Percentiles rank a stretch among this genome's conserved stretches.
Evolutionary conservation across 768 basidiomycete species (phyloP).

Genomic region (Boletus reticuloceps): DNA sequence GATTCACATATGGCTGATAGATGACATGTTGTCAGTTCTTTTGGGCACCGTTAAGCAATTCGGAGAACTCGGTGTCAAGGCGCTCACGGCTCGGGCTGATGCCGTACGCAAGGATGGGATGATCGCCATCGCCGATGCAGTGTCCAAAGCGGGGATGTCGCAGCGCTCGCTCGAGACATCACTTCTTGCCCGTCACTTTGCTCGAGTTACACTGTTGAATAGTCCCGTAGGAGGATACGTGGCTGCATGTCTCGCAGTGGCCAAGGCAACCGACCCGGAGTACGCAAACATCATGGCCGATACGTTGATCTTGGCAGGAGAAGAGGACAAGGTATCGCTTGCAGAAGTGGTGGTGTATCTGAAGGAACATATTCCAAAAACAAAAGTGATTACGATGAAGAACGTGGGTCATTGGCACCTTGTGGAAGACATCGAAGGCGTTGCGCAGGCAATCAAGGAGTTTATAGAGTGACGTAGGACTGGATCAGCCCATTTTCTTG

Average conservation of each 20-base stretch:
- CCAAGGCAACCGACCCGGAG: neutral
- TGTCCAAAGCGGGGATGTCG: constrained; percentile 4
- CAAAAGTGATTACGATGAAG: neutral
- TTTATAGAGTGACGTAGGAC: no score
- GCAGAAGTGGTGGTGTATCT: neutral
- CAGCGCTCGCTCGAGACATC: neutral
- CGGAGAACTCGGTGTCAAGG: neutral
- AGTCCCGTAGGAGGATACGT: neutral
- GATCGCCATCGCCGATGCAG: constrained; percentile 1
- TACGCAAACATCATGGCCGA: neutral
- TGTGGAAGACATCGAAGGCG: constrained; percentile 4
- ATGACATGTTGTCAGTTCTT: neutral
- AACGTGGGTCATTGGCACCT: constrained; percentile 1
- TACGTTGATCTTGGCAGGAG: constrained; percentile 2
- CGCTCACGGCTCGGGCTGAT: neutral
- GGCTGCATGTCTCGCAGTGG: neutral
- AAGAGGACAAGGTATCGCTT: neutral
- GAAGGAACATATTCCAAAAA: neutral
- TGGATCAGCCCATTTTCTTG: no score
- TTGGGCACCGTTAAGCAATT: neutral
- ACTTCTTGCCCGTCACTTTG: constrained; percentile 1
- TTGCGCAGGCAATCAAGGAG: neutral
- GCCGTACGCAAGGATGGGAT: constrained; percentile 5
- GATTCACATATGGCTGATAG: neutral
- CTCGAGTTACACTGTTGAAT: neutral